Base-by-base conservation (phyloP, 163 green algal genomes). In the Coccomyxa subellipsoidea region DNA sequence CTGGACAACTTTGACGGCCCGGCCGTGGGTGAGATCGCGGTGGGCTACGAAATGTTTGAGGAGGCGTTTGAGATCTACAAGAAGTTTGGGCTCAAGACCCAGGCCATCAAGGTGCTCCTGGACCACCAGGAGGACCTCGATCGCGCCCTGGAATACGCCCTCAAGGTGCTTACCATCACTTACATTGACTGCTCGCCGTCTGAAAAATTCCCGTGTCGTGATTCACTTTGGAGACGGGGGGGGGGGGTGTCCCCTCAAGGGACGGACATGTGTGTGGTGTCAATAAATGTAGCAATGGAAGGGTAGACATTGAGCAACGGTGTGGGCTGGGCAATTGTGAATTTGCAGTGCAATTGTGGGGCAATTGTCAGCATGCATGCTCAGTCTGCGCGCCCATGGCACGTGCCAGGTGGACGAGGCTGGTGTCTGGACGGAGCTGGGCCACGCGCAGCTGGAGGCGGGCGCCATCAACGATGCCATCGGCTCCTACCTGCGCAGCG, bases 61-160 rank as follows among this genome's bases (percentile, higher is more conserved):
- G 97, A 99, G 89, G 96, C 96, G 1, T 99, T 98, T 86, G 95
- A 98, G 81, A 99, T 99, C 82, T 99, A 97, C 93, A 94, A 95
- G 85, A 99, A 99, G 93, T 99, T 98, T 83, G 90, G 93, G 77
- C 92, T 97, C 34, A 97, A 98, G 88, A 92, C 95, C 80, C 90
- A 97, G 73, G 86, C 87, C 80, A 90, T 93, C 84, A 87, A 90
- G 72, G 94, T 98, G 80, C 88, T 98, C 83, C 86, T 98, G 78
- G 91, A 96, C n/a, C 87, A 98, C 80, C 79, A 96, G 35, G 87
- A 94, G 39, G 93, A 97, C 89, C 84, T 98, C 75, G 86, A 95
- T 53, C 90, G 96, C 38, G 97, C 95, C 0, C 87, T 94, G 36
- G 97, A 99, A 81, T 99, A 96, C 76, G 96, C 97, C 32, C 92